These are phyloP conservation scores for Scedosporium boydii DNA, from an alignment of 2,329 filamentous ascomycete species.

Conservation along the genomic window DNA sequence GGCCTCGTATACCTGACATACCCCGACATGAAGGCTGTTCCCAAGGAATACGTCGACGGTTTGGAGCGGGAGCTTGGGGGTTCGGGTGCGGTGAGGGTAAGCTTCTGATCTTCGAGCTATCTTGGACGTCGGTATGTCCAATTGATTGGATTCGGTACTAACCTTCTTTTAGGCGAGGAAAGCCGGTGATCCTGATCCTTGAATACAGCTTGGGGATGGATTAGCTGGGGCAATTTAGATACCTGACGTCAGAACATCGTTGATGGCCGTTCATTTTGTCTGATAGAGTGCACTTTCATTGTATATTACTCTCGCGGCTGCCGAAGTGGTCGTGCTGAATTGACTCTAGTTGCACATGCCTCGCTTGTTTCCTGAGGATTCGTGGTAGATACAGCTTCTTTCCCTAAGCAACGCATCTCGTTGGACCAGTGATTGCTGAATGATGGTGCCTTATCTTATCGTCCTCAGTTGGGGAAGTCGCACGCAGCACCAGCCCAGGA, in stretches of 20 bases:
- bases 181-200: slow-evolving; percentile 45
- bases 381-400: not conserved
- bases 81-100: slow-evolving; percentile 53
- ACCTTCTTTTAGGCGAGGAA: slow-evolving; percentile 37
- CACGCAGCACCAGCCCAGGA: no score
- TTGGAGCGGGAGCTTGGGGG: slow-evolving; percentile 69
- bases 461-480: no score
- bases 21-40: slow-evolving; percentile 60
- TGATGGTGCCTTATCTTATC: no score
- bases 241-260: not conserved
- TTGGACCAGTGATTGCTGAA: no score
- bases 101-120: slow-evolving; percentile 21
- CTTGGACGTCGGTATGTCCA: not conserved
- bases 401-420: not conserved
- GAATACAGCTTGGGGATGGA: slow-evolving; percentile 7
- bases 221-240: slow-evolving; percentile 1
- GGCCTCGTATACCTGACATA: slow-evolving; percentile 61
- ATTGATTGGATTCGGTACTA: slow-evolving; percentile 9
- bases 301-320: slow-evolving; percentile 2
- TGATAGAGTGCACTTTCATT: slow-evolving; percentile 1
- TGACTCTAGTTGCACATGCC: not conserved
- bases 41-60: slow-evolving; percentile 63
- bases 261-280: slow-evolving; percentile 1
- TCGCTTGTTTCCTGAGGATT: not conserved
- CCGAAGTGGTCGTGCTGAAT: not conserved